Evolutionary conservation across 805 yeast species (phyloP).

Genomic region (Kurtzmaniella fragi): DNA sequence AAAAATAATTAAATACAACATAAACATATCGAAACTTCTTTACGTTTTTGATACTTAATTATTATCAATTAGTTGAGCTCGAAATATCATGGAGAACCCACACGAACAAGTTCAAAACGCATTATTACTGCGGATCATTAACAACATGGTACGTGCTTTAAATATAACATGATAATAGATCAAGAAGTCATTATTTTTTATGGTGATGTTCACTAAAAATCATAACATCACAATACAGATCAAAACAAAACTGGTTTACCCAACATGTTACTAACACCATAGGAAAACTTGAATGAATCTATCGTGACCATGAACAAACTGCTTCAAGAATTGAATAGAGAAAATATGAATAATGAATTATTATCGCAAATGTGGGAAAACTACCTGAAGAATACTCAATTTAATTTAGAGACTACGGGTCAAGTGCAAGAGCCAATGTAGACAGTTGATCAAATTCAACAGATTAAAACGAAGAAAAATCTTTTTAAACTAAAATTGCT

Average conservation of each 20-base stretch:
- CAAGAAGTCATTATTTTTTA: too few species aligned
- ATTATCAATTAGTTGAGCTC: not conserved
- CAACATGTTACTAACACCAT: slow-evolving; percentile 9
- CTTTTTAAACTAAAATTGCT: too few species aligned
- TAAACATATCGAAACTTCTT: not conserved
- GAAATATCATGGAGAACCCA: slow-evolving; percentile 66
- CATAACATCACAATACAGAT: too few species aligned
- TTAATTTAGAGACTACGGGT: slow-evolving; percentile 62
- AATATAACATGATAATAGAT: too few species aligned
- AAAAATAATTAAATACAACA: not conserved
- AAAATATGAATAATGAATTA: slow-evolving; percentile 64
- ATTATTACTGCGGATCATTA: slow-evolving; percentile 67
- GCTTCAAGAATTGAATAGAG: slow-evolving; percentile 55
- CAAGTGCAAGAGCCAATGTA: slow-evolving; percentile 52
- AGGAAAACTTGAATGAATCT: slow-evolving; percentile 71
- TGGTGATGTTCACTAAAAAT: too few species aligned
- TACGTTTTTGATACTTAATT: not conserved
- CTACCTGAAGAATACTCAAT: slow-evolving; percentile 64
- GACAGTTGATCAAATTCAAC: not conserved
- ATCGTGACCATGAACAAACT: slow-evolving; percentile 59
- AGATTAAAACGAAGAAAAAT: too few species aligned
- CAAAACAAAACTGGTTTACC: too few species aligned
- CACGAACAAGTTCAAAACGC: slow-evolving; percentile 80
- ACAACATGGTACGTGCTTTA: slow-evolving; percentile 67
- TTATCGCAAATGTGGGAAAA: slow-evolving; percentile 77